Evolutionary conservation across 306 rosid species (phyloP), one percentile per base, ranked within the genome.

Genomic region (Hippophae rhamnoides): DNA sequence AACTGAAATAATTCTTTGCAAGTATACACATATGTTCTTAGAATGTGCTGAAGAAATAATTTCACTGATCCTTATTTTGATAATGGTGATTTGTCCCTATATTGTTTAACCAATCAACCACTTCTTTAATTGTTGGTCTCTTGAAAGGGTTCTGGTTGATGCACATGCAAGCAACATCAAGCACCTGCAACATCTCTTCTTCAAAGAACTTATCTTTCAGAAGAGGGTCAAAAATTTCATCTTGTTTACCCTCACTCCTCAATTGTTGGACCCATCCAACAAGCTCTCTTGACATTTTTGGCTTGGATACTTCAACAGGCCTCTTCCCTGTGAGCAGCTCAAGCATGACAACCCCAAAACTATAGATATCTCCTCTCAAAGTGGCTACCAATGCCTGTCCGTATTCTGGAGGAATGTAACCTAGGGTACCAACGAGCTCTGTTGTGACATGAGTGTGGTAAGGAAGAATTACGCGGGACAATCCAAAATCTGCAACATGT

Each of bases 301-400:
- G 95, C 74, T 78, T 87, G 81, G 82, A 77, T 69, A 90, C 82
- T 60, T 90, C 97, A 2, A 90, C 75, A 11, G 97, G 95, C 67
- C 97, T 87, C 64, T 80, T 87, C 50, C 90, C 90, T 0, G 97
- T 85, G 54, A 90, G 86, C 18, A 90, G 77, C 80, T 90, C 97
- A 47, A 90, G 96, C 85, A 90, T 65, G 60, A 90, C 97, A 69
- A 90, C 95, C 1, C 97, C 96, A 51, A 90, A 90, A 78, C 96
- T 90, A 66, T 90, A 90, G 78, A 90, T 77, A 41, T 90, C 97
- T 71, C 97, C 95, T 71, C 97, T 73, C 38, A 90, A 85, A 64
- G 97, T 87, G 54, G 97, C 97, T 62, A 87, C 94, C 97, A 94
- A 90, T 56, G 97, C 90, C 71, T 84, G 95, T 65, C 97, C 95